Evolutionary conservation across 2,329 filamentous ascomycete species (phyloP), one percentile per base, ranked within the genome.

Genomic region (Dothistroma pini): DNA sequence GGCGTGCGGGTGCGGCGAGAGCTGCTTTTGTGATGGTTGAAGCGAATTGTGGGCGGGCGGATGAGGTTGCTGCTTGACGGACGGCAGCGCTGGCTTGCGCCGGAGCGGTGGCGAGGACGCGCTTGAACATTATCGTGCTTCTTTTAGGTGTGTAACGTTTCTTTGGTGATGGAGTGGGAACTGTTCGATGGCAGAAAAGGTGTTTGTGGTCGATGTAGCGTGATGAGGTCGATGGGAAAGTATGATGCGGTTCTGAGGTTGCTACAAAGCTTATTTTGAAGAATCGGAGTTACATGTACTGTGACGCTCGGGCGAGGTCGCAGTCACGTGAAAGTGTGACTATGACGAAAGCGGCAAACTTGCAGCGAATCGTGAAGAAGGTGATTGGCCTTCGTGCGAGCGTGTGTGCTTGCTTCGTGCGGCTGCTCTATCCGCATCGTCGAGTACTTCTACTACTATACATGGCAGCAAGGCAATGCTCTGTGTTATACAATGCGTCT

Each of bases 51-150:
- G 76, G 74, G 48, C 65, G 63, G 71, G 83, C 76, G 71, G 77
- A 76, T 63, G 83, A 78, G 66, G 81, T 75, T 70, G 78, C 75
- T 66, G 79, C 76, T 65, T 78, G 76, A 62, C 81, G 75, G 67
- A 82, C 76, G 62, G 80, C 75, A 71, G 80, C 75, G 75, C 78
- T 78, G 66, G 83, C 77, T 64, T 79, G 77, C 69, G 80, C 81
- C 64, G 84, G 83, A 54, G 78, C 80, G 69, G 78, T 77, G 65
- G 82, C 77, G 71, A 83, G 74, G 66, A 82, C 77, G 78, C 84
- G 80, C 71, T 79, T 81, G 75, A 86, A 84, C 84, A 86, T 86
- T 68, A 63, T 79, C 5, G 51, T 50, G 56, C 29, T 35, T 59
- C 38, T 63, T 22, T 25, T 25, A 29, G 29, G 19, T 56, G n/a